phyloP scores from a whole-genome alignment of 768 basidiomycete species.

The Lactifluus pinguis region DNA sequence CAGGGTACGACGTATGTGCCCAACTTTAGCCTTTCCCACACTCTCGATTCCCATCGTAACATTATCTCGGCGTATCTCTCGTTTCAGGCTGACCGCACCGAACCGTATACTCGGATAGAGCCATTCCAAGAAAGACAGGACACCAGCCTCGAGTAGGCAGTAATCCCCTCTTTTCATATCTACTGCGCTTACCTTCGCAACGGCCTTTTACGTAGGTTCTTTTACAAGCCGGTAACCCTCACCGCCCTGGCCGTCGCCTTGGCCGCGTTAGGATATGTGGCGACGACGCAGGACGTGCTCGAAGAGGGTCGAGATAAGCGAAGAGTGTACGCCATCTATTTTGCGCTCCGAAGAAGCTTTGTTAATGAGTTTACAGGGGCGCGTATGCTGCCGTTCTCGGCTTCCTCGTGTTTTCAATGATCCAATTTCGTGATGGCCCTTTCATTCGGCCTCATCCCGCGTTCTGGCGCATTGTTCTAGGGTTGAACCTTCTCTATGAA shows the following conservation, averaged over 20 bases:
- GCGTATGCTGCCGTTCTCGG: conserved; percentile 64
- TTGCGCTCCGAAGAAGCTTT: not conserved
- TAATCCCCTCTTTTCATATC: conserved; percentile 24
- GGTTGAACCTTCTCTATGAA: conserved; percentile 77
- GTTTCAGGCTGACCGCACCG: conserved; percentile 68
- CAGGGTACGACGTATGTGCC: conserved; percentile 78
- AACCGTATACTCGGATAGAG: conserved; percentile 71
- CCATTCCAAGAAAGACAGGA: conserved; percentile 81
- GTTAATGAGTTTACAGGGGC: conserved; percentile 39
- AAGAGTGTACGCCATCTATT: conserved; percentile 49
- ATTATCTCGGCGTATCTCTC: conserved; percentile 5
- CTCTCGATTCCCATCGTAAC: conserved; percentile 2
- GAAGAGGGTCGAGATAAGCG: conserved; percentile 77
- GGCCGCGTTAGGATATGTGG: conserved; percentile 66
- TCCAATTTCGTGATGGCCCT: conserved; percentile 86
- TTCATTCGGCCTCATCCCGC: conserved; percentile 84
- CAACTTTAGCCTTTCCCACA: not conserved
- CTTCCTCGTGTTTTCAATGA: conserved; percentile 75
- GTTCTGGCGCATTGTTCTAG: conserved; percentile 74
- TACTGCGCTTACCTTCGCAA: conserved; percentile 3
- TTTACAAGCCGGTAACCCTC: conserved; percentile 78
- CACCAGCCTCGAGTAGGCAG: conserved; percentile 63
- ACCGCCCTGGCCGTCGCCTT: conserved; percentile 62
- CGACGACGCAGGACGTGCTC: conserved; percentile 75
- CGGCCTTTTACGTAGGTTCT: conserved; percentile 46